Evolutionary conservation across 169 alveolate species (phyloP).

Genomic region (Plasmodium reichenowi): DNA sequence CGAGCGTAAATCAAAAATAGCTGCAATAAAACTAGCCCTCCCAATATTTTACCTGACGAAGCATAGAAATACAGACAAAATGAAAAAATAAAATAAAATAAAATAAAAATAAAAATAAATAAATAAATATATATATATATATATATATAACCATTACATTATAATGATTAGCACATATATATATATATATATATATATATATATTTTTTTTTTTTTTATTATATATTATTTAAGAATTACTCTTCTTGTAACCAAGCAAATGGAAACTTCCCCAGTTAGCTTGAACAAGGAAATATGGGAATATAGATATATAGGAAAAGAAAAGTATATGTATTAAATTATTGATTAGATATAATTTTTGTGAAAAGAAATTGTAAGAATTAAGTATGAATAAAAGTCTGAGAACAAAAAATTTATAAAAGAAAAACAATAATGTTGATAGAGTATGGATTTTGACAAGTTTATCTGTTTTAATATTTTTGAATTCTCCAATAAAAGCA

Average conservation of each 20-base stretch:
- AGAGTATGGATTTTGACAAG: slow-evolving; percentile 66
- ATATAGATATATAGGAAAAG: slow-evolving; percentile 37
- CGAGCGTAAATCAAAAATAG: slow-evolving; percentile 56
- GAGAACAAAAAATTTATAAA: slow-evolving; percentile 58
- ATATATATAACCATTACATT: background rate
- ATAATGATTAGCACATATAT: background rate
- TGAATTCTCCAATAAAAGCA: slow-evolving; percentile 76
- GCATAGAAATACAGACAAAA: too few species aligned
- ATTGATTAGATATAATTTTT: slow-evolving; percentile 27
- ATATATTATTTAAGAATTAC: slow-evolving; percentile 4
- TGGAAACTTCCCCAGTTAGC: slow-evolving; percentile 78
- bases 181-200: slow-evolving; percentile 15
- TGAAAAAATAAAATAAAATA: background rate
- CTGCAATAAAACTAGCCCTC: slow-evolving; percentile 30
- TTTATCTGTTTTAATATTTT: slow-evolving; percentile 55
- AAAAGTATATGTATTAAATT: slow-evolving; percentile 51
- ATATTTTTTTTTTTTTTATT: background rate
- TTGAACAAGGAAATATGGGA: slow-evolving; percentile 65
- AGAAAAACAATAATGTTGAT: slow-evolving; percentile 64
- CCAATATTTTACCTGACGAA: slow-evolving; percentile 56
- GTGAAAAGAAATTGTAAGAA: slow-evolving; percentile 59
- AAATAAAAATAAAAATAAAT: background rate
- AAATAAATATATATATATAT: background rate
- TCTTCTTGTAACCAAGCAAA: slow-evolving; percentile 34
- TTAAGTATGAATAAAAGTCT: slow-evolving; percentile 62